phyloP scores from a whole-genome alignment of 192 early-diverging fungal genomes.

The Spizellomyces sp. region DNA sequence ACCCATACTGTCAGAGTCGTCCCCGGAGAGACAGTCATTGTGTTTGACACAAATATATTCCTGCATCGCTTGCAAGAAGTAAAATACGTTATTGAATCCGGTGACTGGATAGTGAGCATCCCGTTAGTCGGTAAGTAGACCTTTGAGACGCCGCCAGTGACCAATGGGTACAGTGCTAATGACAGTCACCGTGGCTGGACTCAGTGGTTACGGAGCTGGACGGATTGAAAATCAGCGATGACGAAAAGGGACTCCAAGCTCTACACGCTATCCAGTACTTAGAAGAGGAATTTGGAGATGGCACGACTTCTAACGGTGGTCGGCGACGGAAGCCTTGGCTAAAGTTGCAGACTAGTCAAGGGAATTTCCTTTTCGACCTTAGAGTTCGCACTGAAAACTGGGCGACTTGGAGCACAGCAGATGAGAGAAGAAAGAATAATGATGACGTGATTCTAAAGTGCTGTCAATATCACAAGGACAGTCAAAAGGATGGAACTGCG shows the following conservation, averaged over 20 bases:
- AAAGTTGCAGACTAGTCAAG: slow-evolving; percentile 38
- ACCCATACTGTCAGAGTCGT: background rate
- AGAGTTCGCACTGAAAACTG: slow-evolving; percentile 46
- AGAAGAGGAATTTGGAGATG: slow-evolving; percentile 22
- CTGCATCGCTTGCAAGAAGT: slow-evolving; percentile 8
- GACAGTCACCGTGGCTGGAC: background rate
- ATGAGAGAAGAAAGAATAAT: slow-evolving; percentile 27
- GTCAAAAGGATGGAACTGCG: background rate
- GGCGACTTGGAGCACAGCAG: background rate
- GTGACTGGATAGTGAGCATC: slow-evolving; percentile 24
- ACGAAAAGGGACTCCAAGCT: slow-evolving; percentile 14
- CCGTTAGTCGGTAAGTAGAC: slow-evolving; percentile 30
- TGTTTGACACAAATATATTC: slow-evolving; percentile 33
- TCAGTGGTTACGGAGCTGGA: slow-evolving; percentile 46
- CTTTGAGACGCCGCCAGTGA: background rate
- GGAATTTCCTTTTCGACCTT: slow-evolving; percentile 37
- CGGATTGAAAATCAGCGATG: slow-evolving; percentile 29
- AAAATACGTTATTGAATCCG: slow-evolving; percentile 3
- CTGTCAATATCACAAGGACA: slow-evolving; percentile 24
- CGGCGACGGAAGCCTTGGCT: slow-evolving; percentile 23
- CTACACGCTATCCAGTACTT: slow-evolving; percentile 25
- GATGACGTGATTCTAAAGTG: slow-evolving; percentile 45
- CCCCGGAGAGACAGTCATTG: slow-evolving; percentile 22
- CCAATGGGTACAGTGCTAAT: background rate
- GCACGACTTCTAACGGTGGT: slow-evolving; percentile 2